Evolutionary conservation across 1,284 basidiomycete species (phyloP).

Genomic region (Mycena citricolor): DNA sequence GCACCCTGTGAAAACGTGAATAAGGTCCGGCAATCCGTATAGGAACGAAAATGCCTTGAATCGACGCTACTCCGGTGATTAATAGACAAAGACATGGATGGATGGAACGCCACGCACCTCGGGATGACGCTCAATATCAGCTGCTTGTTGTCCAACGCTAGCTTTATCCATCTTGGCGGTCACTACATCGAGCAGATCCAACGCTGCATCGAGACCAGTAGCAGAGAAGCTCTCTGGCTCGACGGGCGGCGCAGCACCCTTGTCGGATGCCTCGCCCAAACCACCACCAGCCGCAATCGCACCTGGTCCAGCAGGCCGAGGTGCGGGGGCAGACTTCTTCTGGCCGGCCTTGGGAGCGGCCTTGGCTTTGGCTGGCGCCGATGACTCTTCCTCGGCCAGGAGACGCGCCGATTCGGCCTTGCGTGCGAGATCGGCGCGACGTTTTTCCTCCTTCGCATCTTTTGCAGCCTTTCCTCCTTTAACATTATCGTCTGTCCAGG

Average conservation of each 20-base stretch:
- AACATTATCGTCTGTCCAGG: conserved; percentile 71
- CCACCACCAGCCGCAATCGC: conserved; percentile 74
- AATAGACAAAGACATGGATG: conserved; percentile 5
- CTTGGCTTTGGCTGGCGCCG: conserved; percentile 63
- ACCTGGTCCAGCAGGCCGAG: conserved; percentile 69
- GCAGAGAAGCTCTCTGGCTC: conserved; percentile 73
- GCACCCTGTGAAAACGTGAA: conserved; percentile 58
- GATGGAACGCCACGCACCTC: conserved; percentile 61
- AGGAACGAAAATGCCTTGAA: conserved; percentile 58
- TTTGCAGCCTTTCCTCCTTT: conserved; percentile 63
- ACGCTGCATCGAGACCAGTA: conserved; percentile 87
- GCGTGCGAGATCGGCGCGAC: conserved; percentile 68
- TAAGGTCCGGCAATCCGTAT: conserved; percentile 9
- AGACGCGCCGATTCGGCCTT: conserved; percentile 77
- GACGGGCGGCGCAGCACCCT: conserved; percentile 33
- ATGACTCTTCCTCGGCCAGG: conserved; percentile 84
- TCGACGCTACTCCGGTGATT: conserved; percentile 53
- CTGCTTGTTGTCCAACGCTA: conserved; percentile 80
- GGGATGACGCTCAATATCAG: conserved; percentile 88
- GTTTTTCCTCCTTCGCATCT: conserved; percentile 76
- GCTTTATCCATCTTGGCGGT: conserved; percentile 93
- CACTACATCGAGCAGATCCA: conserved; percentile 88
- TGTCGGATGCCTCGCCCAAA: conserved; percentile 29
- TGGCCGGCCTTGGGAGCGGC: conserved; percentile 61
- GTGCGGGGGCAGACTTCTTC: conserved; percentile 53